Conservation (phyloP, 2,329 filamentous ascomycete genomes). For the Fusarium cicatricum region DNA sequence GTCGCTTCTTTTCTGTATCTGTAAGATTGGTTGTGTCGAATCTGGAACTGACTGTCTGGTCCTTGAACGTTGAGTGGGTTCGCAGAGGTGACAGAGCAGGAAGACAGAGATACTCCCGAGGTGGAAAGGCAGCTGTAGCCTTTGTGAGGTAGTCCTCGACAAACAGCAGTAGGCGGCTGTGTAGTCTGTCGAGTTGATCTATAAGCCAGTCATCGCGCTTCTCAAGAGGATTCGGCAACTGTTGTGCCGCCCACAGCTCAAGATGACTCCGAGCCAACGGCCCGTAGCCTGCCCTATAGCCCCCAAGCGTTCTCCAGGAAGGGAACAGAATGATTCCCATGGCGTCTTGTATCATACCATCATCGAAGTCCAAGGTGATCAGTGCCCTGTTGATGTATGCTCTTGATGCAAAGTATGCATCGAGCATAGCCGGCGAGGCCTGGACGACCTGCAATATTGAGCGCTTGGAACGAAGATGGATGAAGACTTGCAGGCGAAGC, state of each 20-base stretch:
- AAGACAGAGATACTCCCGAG: constrained; percentile 30
- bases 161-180: constrained; percentile 11
- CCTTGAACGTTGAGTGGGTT: constrained; percentile 8
- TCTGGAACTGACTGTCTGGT: background rate
- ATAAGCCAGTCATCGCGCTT: background rate
- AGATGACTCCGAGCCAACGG: background rate
- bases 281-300: background rate
- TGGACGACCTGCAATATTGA: background rate
- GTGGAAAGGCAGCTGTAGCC: constrained; percentile 19
- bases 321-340: constrained; percentile 11
- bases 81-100: background rate
- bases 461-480: constrained; percentile 2
- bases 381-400: background rate
- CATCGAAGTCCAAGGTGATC: constrained; percentile 3
- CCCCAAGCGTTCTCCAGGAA: no score
- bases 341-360: constrained; percentile 22
- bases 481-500: constrained; percentile 4
- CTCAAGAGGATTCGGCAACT: constrained; percentile 10
- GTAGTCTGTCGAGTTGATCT: constrained; percentile 6
- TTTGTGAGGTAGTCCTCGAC: constrained; percentile 30
- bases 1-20: constrained; percentile 8
- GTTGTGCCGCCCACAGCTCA: background rate
- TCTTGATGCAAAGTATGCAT: constrained; percentile 2
- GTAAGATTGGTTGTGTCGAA: constrained; percentile 12
- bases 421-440: constrained; percentile 17